Percentiles rank a stretch among this genome's conserved stretches.
Evolutionary conservation across 768 basidiomycete species (phyloP).

Genomic region (Tylopilus balloui): DNA sequence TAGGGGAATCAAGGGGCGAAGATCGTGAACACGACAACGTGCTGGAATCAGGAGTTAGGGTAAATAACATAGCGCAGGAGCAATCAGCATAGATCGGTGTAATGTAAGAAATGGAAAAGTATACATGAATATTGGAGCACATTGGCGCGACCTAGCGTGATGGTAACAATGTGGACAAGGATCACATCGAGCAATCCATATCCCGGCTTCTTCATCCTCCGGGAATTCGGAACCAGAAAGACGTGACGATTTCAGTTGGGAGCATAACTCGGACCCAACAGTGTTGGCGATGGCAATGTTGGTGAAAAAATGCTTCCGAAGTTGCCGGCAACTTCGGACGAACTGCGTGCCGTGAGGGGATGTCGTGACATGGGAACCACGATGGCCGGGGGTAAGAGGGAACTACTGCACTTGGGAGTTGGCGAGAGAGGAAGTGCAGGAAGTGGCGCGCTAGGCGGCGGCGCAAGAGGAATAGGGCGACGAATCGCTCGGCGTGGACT

Average conservation of each 20-base stretch:
- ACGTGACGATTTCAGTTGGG: conserved; percentile 9
- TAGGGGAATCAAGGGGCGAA: background rate
- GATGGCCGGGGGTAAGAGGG: conserved; percentile 19
- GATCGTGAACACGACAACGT: background rate
- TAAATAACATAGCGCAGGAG: background rate
- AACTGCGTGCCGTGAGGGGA: conserved; percentile 12
- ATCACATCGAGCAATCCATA: conserved; percentile 12
- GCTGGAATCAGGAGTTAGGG: background rate
- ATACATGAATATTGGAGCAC: background rate
- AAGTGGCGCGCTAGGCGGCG: conserved; percentile 29
- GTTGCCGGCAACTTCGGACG: conserved; percentile 1
- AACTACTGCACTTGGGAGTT: conserved; percentile 11
- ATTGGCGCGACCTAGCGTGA: conserved; percentile 15
- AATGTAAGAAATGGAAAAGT: conserved; percentile 9
- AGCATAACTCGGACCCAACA: conserved; percentile 10
- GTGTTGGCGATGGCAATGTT: background rate
- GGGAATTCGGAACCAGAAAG: conserved; percentile 1
- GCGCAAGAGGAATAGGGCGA: conserved; percentile 20
- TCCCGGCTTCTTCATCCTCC: conserved; percentile 13
- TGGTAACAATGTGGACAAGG: background rate
- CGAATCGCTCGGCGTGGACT: conserved; percentile 42
- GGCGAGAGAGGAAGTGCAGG: conserved; percentile 27
- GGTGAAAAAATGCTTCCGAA: background rate
- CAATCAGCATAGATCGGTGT: conserved; percentile 14
- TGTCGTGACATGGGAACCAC: conserved; percentile 17